Conservation (phyloP, 2,329 filamentous ascomycete species). For the Xylaria sp. region DNA sequence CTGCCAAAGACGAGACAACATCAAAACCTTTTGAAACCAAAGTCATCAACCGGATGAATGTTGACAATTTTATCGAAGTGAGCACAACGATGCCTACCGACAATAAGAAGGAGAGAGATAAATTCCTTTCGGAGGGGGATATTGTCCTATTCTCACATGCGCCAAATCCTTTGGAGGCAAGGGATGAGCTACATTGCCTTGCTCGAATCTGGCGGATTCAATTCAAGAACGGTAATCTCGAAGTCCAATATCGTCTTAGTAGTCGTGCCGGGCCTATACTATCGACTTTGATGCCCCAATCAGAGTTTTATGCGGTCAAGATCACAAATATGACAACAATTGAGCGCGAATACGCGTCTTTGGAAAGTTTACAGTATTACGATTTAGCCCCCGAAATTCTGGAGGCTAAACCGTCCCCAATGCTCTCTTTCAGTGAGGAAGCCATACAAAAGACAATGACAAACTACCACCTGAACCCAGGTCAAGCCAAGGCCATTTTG, state of each 20-base stretch:
- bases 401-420: conserved; percentile 85
- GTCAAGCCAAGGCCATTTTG: conserved; percentile 89
- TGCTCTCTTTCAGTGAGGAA: conserved; percentile 79
- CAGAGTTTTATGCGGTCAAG: conserved; percentile 75
- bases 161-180: conserved; percentile 69
- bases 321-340: conserved; percentile 93
- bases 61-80: conserved; percentile 92
- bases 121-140: conserved; percentile 78
- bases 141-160: conserved; percentile 84
- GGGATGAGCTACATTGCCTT: conserved; percentile 77
- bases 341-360: conserved; percentile 91
- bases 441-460: conserved; percentile 71
- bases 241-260: conserved; percentile 85
- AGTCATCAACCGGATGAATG: conserved; percentile 83
- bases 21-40: conserved; percentile 86
- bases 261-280: conserved; percentile 67
- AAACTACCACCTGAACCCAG: conserved; percentile 84
- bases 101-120: conserved; percentile 69
- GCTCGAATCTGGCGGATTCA: conserved; percentile 81
- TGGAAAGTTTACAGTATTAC: conserved; percentile 92
- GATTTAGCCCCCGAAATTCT: conserved; percentile 94
- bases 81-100: conserved; percentile 77
- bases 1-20: conserved; percentile 83
- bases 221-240: conserved; percentile 79
- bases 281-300: conserved; percentile 69